phyloP scores from a whole-genome alignment of 2,329 filamentous ascomycete species.

The Diplodia mutila region DNA sequence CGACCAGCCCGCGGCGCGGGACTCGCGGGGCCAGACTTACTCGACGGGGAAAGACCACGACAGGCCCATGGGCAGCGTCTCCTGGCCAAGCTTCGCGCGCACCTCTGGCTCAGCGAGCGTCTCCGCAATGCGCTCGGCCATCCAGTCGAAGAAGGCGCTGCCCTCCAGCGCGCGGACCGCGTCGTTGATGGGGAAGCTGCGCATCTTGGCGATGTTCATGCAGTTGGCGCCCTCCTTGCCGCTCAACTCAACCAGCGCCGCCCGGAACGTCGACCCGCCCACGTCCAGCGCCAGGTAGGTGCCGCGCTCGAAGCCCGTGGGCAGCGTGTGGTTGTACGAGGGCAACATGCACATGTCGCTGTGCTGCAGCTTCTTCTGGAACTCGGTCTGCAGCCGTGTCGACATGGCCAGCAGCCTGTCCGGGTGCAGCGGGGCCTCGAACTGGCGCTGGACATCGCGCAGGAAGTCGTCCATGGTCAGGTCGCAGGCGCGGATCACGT shows the following conservation, averaged over 20 bases:
- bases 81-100: conserved; percentile 26
- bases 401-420: conserved; percentile 51
- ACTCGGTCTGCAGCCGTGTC: conserved; percentile 53
- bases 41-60: conserved; percentile 71
- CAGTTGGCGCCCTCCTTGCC: conserved; percentile 45
- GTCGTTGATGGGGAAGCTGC: conserved; percentile 61
- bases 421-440: conserved; percentile 50
- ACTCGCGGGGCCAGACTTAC: conserved; percentile 36
- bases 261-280: conserved; percentile 67
- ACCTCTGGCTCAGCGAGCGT: conserved; percentile 51
- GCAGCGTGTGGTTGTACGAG: conserved; percentile 65
- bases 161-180: conserved; percentile 59
- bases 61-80: conserved; percentile 60
- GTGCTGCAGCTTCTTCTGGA: conserved; percentile 57
- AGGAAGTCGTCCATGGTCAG: conserved; percentile 55
- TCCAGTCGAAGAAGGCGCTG: conserved; percentile 67
- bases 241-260: conserved; percentile 61
- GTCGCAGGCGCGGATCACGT: conserved; percentile 46
- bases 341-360: conserved; percentile 67
- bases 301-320: conserved; percentile 62
- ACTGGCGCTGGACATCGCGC: conserved; percentile 47
- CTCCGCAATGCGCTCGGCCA: conserved; percentile 62
- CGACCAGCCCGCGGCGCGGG: not conserved
- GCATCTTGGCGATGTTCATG: conserved; percentile 60
- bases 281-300: conserved; percentile 66